Conservation (phyloP, 2,329 filamentous ascomycete genomes). For the Botrytis cinerea region DNA sequence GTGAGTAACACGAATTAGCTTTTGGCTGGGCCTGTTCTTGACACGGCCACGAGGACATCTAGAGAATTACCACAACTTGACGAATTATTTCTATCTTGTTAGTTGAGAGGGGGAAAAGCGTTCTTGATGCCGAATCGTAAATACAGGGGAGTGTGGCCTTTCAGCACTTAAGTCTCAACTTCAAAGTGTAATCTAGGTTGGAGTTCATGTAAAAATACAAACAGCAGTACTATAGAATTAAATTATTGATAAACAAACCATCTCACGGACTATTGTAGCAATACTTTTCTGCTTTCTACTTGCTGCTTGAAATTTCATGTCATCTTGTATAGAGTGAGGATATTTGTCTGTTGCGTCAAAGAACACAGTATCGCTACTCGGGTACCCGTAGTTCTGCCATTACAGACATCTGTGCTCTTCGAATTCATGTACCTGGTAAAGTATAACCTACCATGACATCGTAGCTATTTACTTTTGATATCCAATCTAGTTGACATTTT, state of each 20-base stretch:
- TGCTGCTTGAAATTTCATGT: background rate
- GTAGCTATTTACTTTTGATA: background rate
- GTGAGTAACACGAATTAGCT: constrained; percentile 7
- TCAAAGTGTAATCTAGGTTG: constrained; percentile 32
- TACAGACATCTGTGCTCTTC: constrained; percentile 22
- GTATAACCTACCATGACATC: constrained; percentile 1
- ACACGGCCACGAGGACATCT: background rate
- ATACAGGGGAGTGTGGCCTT: constrained; percentile 24
- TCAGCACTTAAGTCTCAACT: constrained; percentile 25
- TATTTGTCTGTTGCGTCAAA: constrained; percentile 11
- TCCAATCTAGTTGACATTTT: constrained; percentile 1
- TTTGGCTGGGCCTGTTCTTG: constrained; percentile 16
- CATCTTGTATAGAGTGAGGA: too few species aligned
- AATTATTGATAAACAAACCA: background rate
- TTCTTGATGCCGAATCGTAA: constrained; percentile 30
- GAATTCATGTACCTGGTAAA: constrained; percentile 1
- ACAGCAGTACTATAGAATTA: constrained; percentile 20
- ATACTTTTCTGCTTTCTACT: background rate
- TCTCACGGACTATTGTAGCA: background rate
- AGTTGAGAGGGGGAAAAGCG: background rate
- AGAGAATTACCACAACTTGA: constrained; percentile 24
- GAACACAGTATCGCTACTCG: constrained; percentile 19
- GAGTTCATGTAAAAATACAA: constrained; percentile 38
- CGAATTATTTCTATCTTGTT: constrained; percentile 4
- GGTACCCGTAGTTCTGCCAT: constrained; percentile 16